phyloP scores from a whole-genome alignment of 768 basidiomycete genomes.

The Goffeauzyma gilvescens region DNA sequence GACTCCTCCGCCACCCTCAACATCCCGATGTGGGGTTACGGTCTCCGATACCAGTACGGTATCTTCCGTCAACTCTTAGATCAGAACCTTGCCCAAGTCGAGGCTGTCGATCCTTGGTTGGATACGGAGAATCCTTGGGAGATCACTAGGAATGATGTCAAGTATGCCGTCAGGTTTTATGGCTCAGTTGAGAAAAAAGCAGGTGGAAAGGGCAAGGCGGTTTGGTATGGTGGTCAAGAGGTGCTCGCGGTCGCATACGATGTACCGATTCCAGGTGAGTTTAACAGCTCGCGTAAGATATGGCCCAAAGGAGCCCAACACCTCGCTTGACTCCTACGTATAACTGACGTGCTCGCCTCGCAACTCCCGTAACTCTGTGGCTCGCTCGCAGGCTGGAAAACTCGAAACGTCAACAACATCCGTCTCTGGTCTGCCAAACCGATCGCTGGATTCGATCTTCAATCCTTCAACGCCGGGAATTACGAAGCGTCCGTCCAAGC shows the following conservation, averaged over 20 bases:
- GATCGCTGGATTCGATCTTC: constrained; percentile 23
- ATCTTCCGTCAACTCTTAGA: constrained; percentile 87
- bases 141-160: constrained; percentile 45
- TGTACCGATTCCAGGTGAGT: constrained; percentile 61
- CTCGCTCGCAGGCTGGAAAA: neutral
- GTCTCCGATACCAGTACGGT: constrained; percentile 65
- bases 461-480: constrained; percentile 90
- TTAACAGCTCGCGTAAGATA: too few species aligned
- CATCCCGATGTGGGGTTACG: constrained; percentile 89
- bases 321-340: too few species aligned
- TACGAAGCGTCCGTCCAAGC: constrained; percentile 77
- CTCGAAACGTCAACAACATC: constrained; percentile 69
- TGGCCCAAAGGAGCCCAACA: too few species aligned
- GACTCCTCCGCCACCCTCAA: constrained; percentile 46
- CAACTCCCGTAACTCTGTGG: neutral
- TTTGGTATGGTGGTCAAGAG: constrained; percentile 66
- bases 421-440: constrained; percentile 45
- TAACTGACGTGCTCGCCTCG: too few species aligned
- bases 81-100: constrained; percentile 32
- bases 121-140: constrained; percentile 25
- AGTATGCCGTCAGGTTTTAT: constrained; percentile 54
- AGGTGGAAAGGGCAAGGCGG: constrained; percentile 27
- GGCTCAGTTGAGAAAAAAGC: constrained; percentile 52
- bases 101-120: constrained; percentile 36
- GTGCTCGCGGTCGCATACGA: constrained; percentile 87